Base-by-base conservation (phyloP, 176 grass and related monocot species). In the Cymbopogon citratus region DNA sequence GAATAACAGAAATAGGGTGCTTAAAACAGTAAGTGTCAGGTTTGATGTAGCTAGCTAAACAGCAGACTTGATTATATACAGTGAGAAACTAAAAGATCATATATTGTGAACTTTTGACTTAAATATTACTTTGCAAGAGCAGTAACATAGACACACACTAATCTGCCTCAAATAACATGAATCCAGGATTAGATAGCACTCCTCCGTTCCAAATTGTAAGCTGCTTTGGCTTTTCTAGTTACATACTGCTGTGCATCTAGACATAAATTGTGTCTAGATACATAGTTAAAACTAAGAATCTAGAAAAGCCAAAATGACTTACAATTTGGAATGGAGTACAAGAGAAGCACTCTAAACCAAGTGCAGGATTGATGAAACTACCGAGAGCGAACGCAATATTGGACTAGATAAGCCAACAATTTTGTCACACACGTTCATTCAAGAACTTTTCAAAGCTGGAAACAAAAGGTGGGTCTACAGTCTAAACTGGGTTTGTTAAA, bases 1-100 rank as follows among this genome's bases (percentile, higher is more conserved):
- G 62, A 57, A 87, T 54, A 81, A 54, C 41, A 62, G 31, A 18
- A 66, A 10, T 85, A 76, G 34, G 12, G 27, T 87, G 19, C 18
- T 28, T 60, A 18, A 78, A 83, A 73, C 48, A 83, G 71, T 69
- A 39, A 84, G 49, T 29, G 36, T 27, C 29, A 68, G 38, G 38
- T 38, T 73, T 46, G 39, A 68, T 75, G 35, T 14, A 59, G 26
- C 36, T 48, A 27, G 16, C 12, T 69, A 74, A 56, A 60, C 63
- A 75, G 76, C 28, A 36, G 26, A 35, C 48, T 66, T 74, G 43
- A 56, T 44, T 9, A 63, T 71, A 46, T 46, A 68, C 29, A 83
- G n/a, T 35, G 26, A 86, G 15, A 48, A 69, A 75, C 14, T 49
- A 24, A 59, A 48, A 82, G 28, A 65, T 73, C 57, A 72, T 73